Percentiles rank a stretch among this genome's conserved stretches.
Evolutionary conservation across 768 basidiomycete genomes (phyloP).

Genomic region (Amanita pseudoporphyria): DNA sequence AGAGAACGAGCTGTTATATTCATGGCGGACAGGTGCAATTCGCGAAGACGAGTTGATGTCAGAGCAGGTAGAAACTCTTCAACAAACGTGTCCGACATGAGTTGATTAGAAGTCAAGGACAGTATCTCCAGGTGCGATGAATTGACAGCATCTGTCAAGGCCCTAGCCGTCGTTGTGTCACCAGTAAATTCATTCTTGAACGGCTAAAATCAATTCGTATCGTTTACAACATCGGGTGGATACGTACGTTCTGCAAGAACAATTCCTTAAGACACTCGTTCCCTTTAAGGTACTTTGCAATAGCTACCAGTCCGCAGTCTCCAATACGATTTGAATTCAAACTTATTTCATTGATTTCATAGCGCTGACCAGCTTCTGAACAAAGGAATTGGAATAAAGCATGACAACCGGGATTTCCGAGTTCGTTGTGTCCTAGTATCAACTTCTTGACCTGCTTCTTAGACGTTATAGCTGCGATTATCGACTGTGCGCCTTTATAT

Average conservation of each 20-base stretch:
- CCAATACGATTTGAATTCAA: slow-evolving; percentile 51
- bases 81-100: slow-evolving; percentile 42
- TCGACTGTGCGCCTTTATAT: slow-evolving; percentile 36
- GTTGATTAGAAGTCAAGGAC: slow-evolving; percentile 38
- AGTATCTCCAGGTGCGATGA: slow-evolving; percentile 41
- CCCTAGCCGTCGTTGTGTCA: slow-evolving; percentile 25
- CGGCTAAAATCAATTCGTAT: background rate
- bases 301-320: slow-evolving; percentile 42
- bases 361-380: slow-evolving; percentile 35
- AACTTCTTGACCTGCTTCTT: slow-evolving; percentile 43
- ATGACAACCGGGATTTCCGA: slow-evolving; percentile 49
- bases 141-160: slow-evolving; percentile 44
- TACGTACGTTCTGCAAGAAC: slow-evolving; percentile 49
- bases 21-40: slow-evolving; percentile 46
- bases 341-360: slow-evolving; percentile 43
- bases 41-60: slow-evolving; percentile 35
- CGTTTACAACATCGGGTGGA: background rate
- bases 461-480: slow-evolving; percentile 36
- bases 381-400: slow-evolving; percentile 44
- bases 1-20: slow-evolving; percentile 33
- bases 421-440: slow-evolving; percentile 42
- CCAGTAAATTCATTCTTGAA: slow-evolving; percentile 16
- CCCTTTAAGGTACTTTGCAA: slow-evolving; percentile 37
- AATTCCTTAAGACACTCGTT: slow-evolving; percentile 39
- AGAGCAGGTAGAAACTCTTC: slow-evolving; percentile 40